Conservation (phyloP, 768 basidiomycete species). For the Suillus fuscotomentosus region DNA sequence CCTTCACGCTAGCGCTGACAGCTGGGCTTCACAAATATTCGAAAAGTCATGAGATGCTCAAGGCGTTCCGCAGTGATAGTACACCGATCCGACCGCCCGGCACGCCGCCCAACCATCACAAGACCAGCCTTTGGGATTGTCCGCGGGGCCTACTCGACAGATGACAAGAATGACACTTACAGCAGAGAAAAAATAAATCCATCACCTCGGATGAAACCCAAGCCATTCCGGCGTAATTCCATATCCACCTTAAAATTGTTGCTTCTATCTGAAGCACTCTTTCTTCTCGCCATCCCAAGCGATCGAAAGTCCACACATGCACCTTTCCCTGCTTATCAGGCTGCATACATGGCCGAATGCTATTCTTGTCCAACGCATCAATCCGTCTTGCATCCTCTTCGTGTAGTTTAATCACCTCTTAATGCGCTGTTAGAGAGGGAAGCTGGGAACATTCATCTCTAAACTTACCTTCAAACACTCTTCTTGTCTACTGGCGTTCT, state of each 20-base stretch:
- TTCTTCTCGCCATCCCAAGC: constrained; percentile 40
- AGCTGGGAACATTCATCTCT: not conserved
- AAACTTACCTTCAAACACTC: constrained; percentile 46
- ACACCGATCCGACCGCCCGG: not conserved
- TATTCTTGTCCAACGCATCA: constrained; percentile 30
- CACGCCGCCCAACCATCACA: not conserved
- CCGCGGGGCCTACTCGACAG: not conserved
- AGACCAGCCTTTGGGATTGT: not conserved
- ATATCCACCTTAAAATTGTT: not conserved
- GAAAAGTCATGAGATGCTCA: not conserved
- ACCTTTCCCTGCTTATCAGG: constrained; percentile 27
- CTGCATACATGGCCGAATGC: constrained; percentile 30
- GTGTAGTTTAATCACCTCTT: constrained; percentile 30
- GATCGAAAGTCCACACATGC: constrained; percentile 45
- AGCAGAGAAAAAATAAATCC: not conserved
- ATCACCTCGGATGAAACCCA: not conserved
- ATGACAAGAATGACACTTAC: not conserved
- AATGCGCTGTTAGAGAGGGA: not conserved
- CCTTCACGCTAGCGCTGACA: not conserved
- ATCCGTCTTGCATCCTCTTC: constrained; percentile 33
- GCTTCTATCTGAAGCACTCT: not conserved
- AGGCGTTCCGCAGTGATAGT: not conserved
- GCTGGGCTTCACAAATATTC: not conserved
- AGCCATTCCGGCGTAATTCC: not conserved
- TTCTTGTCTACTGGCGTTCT: constrained; percentile 44